Conservation (phyloP, 257 asterid species). For the Thymus mandschuricus region DNA sequence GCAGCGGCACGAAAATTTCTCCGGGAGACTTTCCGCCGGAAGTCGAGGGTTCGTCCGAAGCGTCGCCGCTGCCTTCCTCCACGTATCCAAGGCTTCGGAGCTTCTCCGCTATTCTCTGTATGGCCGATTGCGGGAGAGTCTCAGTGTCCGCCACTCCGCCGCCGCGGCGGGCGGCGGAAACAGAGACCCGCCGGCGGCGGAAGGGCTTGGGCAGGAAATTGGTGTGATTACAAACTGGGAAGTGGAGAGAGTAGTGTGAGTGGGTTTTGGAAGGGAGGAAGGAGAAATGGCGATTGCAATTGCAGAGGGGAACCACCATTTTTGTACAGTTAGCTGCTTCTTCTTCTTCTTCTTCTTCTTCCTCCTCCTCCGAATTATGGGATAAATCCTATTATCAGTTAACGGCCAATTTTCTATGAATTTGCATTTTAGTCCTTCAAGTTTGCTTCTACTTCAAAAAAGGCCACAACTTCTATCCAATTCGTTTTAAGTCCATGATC, state of each 20-base stretch:
- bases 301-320: constrained; percentile 47
- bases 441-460: neutral
- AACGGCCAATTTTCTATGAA: constrained; percentile 16
- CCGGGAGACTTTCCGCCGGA: constrained; percentile 63
- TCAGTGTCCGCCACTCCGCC: constrained; percentile 35
- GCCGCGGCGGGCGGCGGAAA: constrained; percentile 50
- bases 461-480: neutral
- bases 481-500: neutral
- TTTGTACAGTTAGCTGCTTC: constrained; percentile 24
- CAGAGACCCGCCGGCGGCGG: constrained; percentile 42
- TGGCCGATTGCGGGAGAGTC: constrained; percentile 70
- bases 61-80: constrained; percentile 47
- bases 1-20: constrained; percentile 79
- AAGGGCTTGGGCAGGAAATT: constrained; percentile 33
- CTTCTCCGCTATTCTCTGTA: constrained; percentile 81
- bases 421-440: constrained; percentile 33
- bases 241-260: constrained; percentile 33
- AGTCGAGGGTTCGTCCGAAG: constrained; percentile 26
- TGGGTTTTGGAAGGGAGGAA: constrained; percentile 49
- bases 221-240: constrained; percentile 26
- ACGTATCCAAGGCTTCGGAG: constrained; percentile 89
- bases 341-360: neutral
- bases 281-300: constrained; percentile 43
- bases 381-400: constrained; percentile 30
- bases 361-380: constrained; percentile 1